A percentile compares a stretch with the other conserved stretches of the same genome.
These are phyloP conservation scores for Echinochloa phyllopogon DNA, from an alignment of 176 grass and related monocot genomes.

Conservation along the genomic window DNA sequence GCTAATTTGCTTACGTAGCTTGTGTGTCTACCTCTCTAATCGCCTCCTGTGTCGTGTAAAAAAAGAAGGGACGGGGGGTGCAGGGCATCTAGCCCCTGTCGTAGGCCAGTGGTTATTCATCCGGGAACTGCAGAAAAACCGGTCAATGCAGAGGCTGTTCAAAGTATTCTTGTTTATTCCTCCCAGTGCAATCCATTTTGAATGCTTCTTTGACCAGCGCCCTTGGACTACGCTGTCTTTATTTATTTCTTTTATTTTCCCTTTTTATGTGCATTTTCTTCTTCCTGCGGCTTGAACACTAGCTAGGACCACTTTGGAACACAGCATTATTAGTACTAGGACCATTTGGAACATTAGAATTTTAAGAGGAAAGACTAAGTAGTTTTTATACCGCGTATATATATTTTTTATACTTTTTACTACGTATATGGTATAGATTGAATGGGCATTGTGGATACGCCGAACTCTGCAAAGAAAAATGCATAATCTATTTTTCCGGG, in stretches of 20 bases:
- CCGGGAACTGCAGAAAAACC: not conserved
- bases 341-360: no score
- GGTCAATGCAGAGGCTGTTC: slow-evolving; percentile 55
- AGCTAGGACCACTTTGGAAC: not conserved
- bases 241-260: not conserved
- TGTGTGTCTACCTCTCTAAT: slow-evolving; percentile 5
- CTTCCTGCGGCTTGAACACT: not conserved
- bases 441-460: no score
- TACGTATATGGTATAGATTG: no score
- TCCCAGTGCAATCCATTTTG: slow-evolving; percentile 48
- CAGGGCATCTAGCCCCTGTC: slow-evolving; percentile 37
- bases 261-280: not conserved
- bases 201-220: slow-evolving; percentile 51
- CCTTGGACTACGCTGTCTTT: slow-evolving; percentile 24
- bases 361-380: no score
- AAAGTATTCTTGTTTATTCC: slow-evolving; percentile 55
- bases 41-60: not conserved
- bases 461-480: no score
- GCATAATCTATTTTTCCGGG: no score
- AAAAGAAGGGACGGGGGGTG: not conserved
- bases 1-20: slow-evolving; percentile 49
- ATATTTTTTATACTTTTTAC: no score
- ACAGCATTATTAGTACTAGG: not conserved
- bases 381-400: no score
- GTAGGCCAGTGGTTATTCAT: slow-evolving; percentile 45